Evolutionary conservation across 1,284 basidiomycete genomes (phyloP).

Genomic region (Trametes versicolor): DNA sequence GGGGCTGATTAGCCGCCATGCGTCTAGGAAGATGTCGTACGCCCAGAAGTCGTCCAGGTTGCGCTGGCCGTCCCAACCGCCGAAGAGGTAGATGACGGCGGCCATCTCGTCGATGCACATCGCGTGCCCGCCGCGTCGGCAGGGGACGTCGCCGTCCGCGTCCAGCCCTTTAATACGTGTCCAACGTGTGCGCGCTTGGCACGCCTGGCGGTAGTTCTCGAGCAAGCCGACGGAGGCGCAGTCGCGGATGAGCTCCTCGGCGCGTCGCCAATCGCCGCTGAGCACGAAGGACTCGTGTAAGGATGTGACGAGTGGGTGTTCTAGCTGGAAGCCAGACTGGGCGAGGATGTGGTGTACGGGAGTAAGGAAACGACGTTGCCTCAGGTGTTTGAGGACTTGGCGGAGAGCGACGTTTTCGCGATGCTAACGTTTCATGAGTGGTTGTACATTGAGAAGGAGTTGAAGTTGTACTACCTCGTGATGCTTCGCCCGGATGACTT

Average conservation of each 20-base stretch:
- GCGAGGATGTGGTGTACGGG: slow-evolving; percentile 71
- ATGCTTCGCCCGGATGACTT: slow-evolving; percentile 58
- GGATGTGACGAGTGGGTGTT: slow-evolving; percentile 77
- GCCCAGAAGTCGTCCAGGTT: slow-evolving; percentile 86
- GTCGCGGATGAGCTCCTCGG: slow-evolving; percentile 64
- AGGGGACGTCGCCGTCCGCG: slow-evolving; percentile 69
- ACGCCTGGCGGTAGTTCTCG: slow-evolving; percentile 63
- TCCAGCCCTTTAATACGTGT: slow-evolving; percentile 63
- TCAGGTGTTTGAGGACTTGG: slow-evolving; percentile 82
- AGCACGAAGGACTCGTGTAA: slow-evolving; percentile 75
- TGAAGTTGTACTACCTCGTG: slow-evolving; percentile 59
- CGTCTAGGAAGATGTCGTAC: slow-evolving; percentile 69
- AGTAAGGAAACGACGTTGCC: slow-evolving; percentile 76
- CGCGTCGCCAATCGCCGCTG: slow-evolving; percentile 68
- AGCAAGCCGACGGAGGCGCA: slow-evolving; percentile 66
- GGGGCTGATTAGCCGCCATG: slow-evolving; percentile 71
- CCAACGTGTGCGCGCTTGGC: slow-evolving; percentile 68
- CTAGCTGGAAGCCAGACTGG: slow-evolving; percentile 65
- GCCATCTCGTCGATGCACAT: slow-evolving; percentile 81
- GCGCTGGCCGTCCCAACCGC: slow-evolving; percentile 82
- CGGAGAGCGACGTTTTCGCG: slow-evolving; percentile 71
- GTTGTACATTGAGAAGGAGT: neutral
- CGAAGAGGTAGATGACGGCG: slow-evolving; percentile 78
- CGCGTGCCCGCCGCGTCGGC: slow-evolving; percentile 79
- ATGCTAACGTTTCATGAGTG: slow-evolving; percentile 53